phyloP scores from a whole-genome alignment of 1,139 yeast species.

The Ogataea hybrid region DNA sequence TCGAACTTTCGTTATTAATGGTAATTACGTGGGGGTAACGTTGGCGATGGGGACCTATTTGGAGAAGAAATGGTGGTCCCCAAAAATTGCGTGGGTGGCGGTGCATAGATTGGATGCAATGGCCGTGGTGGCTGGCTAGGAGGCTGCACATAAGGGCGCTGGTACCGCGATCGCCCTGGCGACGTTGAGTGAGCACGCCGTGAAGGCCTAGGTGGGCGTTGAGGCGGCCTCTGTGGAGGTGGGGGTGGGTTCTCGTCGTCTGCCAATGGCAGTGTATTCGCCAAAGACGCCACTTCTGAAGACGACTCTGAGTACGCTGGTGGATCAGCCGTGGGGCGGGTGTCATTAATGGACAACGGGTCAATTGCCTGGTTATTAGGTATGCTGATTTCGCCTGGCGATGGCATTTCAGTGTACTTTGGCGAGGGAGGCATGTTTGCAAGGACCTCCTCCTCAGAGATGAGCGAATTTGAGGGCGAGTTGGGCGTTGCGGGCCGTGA shows the following conservation, averaged over 20 bases:
- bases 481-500: conserved; percentile 3
- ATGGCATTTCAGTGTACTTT: conserved; percentile 23
- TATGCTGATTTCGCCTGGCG: conserved; percentile 27
- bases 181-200: conserved; percentile 7
- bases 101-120: conserved; percentile 13
- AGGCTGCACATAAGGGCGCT: conserved; percentile 10
- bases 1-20: neutral
- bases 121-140: conserved; percentile 1
- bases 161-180: conserved; percentile 2
- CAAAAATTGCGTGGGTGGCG: conserved; percentile 2
- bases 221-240: conserved; percentile 12
- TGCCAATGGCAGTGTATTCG: conserved; percentile 28
- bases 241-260: conserved; percentile 12
- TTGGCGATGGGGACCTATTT: conserved; percentile 2
- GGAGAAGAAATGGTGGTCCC: neutral
- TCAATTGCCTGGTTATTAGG: conserved; percentile 28
- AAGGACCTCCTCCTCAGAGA: conserved; percentile 21
- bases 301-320: conserved; percentile 29
- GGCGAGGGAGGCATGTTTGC: conserved; percentile 30
- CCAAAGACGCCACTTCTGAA: conserved; percentile 16
- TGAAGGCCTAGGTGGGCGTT: conserved; percentile 8
- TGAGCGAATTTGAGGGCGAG: conserved; percentile 4
- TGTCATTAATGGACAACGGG: conserved; percentile 23
- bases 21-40: conserved; percentile 5
- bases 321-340: conserved; percentile 25